A percentile compares a stretch with the other conserved stretches of the same genome.
These are phyloP conservation scores for Parietichytrium sp. DNA, from an alignment of 108 stramenopile species.

Conservation along the genomic window DNA sequence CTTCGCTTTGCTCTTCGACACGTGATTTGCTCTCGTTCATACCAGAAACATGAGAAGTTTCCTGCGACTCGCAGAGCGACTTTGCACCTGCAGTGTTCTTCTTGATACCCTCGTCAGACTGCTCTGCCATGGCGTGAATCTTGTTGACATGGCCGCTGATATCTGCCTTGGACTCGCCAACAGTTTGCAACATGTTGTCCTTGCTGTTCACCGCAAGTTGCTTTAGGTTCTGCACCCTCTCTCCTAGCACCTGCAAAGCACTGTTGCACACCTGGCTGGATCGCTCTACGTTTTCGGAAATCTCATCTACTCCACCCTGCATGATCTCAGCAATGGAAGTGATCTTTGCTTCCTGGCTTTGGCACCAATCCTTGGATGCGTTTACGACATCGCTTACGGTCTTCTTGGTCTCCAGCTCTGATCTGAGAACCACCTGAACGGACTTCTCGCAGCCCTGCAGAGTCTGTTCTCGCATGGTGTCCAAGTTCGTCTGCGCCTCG, in stretches of 20 bases:
- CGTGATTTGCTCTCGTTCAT: not conserved
- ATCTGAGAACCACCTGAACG: not conserved
- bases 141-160: not conserved
- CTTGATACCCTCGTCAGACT: not conserved
- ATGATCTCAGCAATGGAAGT: not conserved
- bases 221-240: not conserved
- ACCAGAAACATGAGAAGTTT: not conserved
- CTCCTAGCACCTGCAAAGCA: not conserved
- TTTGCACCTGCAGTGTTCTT: not conserved
- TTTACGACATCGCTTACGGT: not conserved
- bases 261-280: not conserved
- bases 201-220: conserved; percentile 2
- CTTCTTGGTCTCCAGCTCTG: conserved; percentile 16
- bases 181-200: not conserved
- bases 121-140: not conserved
- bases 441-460: not conserved
- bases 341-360: not conserved
- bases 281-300: not conserved
- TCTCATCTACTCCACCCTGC: not conserved
- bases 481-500: conserved; percentile 25
- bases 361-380: not conserved
- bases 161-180: not conserved
- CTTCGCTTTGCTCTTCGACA: conserved; percentile 6
- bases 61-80: not conserved
- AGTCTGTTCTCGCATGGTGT: not conserved